Evolutionary conservation across 2,329 filamentous ascomycete genomes (phyloP).

Genomic region (Biscogniauxia sp.): DNA sequence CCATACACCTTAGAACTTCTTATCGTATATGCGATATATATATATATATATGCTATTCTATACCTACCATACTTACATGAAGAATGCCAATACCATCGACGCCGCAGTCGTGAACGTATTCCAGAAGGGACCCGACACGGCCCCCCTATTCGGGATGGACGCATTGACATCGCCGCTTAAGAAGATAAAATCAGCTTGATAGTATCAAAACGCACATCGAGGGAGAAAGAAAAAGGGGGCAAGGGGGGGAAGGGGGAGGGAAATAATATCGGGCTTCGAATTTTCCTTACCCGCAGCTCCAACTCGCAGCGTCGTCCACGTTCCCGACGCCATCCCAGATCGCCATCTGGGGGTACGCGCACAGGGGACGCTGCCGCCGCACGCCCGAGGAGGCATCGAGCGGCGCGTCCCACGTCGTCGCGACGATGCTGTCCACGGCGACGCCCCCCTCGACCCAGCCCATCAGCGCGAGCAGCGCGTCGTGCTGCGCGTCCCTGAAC

Average conservation of each 20-base stretch:
- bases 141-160: not conserved
- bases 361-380: conserved; percentile 44
- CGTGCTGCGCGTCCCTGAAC: conserved; percentile 35
- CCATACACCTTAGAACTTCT: no score
- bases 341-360: conserved; percentile 38
- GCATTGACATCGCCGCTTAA: not conserved
- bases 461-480: conserved; percentile 38
- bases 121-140: not conserved
- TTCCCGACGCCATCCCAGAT: conserved; percentile 36
- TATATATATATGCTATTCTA: not conserved
- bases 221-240: not conserved
- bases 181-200: not conserved
- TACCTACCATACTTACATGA: not conserved
- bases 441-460: conserved; percentile 37
- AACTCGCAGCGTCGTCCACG: conserved; percentile 32
- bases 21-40: no score
- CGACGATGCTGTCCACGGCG: conserved; percentile 33
- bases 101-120: not conserved
- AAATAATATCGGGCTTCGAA: not conserved
- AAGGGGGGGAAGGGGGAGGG: not conserved
- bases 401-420: conserved; percentile 33
- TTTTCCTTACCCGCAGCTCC: conserved; percentile 35
- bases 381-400: conserved; percentile 35
- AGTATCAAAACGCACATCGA: no score
- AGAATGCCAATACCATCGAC: not conserved